Evolutionary conservation across 31 red algal genomes (phyloP).

Genomic region (Porphyra umbilicalis): DNA sequence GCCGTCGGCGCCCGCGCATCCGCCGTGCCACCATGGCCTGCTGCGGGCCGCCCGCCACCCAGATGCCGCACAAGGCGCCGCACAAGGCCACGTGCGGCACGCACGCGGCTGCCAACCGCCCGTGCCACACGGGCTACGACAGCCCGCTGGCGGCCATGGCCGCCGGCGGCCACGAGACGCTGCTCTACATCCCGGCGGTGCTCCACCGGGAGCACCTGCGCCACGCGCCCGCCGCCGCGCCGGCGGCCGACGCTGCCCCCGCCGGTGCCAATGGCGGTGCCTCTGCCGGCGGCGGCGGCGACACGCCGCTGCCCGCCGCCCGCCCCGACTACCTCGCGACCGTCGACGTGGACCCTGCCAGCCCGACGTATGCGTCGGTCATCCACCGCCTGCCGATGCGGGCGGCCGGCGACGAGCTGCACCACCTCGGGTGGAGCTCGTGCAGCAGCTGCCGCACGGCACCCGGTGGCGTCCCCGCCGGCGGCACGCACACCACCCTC

Average conservation of each 20-base stretch:
- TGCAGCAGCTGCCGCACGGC: background rate
- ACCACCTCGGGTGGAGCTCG: conserved; percentile 17
- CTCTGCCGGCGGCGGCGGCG: background rate
- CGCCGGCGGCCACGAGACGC: background rate
- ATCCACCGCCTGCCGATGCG: conserved; percentile 7
- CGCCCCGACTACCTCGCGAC: conserved; percentile 15
- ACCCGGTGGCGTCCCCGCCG: background rate
- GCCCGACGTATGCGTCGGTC: conserved; percentile 2
- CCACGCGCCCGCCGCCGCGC: background rate
- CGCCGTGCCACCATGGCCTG: no score
- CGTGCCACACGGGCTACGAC: background rate
- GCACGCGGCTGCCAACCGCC: no score
- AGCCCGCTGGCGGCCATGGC: background rate
- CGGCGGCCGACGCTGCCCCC: background rate
- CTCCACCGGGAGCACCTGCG: background rate
- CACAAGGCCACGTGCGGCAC: no score
- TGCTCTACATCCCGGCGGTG: background rate
- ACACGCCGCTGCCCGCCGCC: background rate
- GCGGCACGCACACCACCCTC: conserved; percentile 5
- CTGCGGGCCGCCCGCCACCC: no score
- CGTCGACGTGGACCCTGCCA: conserved; percentile 5
- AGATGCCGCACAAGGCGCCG: no score
- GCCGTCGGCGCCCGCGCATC: no score
- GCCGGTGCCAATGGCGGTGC: background rate
- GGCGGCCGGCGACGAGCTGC: conserved; percentile 8